A percentile compares a stretch with the other conserved stretches of the same genome.
Conservation (phyloP, 108 stramenopile species). For the Skeletonema potamos region DNA sequence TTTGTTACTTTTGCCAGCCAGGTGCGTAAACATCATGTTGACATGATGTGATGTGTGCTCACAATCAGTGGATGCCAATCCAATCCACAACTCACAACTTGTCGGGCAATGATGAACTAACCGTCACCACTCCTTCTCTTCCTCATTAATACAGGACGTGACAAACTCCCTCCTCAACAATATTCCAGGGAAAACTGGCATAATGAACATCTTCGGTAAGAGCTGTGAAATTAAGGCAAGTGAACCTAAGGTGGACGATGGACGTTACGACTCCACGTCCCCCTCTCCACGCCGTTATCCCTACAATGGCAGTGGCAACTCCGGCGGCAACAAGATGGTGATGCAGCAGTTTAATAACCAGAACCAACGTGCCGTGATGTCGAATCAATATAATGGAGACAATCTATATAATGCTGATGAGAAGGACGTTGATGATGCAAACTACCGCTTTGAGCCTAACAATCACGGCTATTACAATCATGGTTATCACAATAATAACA, state of each 20-base stretch:
- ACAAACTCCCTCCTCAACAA: slow-evolving; percentile 15
- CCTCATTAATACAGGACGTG: slow-evolving; percentile 1
- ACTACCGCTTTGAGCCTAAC: not conserved
- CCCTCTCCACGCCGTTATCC: not conserved
- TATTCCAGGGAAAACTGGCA: slow-evolving; percentile 33
- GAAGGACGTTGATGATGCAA: not conserved
- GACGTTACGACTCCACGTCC: not conserved
- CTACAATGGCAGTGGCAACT: not conserved
- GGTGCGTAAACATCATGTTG: slow-evolving; percentile 24
- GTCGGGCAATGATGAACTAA: too few relatives aligned
- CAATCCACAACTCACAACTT: too few relatives aligned
- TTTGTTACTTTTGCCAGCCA: slow-evolving; percentile 81
- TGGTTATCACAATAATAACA: not conserved
- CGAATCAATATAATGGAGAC: not conserved
- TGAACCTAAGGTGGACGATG: slow-evolving; percentile 43
- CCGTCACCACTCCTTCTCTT: not conserved
- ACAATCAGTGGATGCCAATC: not conserved
- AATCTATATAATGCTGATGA: not conserved
- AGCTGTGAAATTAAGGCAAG: slow-evolving; percentile 65
- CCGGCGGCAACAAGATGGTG: not conserved
- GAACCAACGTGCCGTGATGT: not conserved
- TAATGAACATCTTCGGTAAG: slow-evolving; percentile 60
- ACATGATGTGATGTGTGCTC: not conserved
- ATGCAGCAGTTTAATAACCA: not conserved
- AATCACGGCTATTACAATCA: not conserved